Conservation (phyloP, 768 basidiomycete genomes). For the Asterophora parasitica region DNA sequence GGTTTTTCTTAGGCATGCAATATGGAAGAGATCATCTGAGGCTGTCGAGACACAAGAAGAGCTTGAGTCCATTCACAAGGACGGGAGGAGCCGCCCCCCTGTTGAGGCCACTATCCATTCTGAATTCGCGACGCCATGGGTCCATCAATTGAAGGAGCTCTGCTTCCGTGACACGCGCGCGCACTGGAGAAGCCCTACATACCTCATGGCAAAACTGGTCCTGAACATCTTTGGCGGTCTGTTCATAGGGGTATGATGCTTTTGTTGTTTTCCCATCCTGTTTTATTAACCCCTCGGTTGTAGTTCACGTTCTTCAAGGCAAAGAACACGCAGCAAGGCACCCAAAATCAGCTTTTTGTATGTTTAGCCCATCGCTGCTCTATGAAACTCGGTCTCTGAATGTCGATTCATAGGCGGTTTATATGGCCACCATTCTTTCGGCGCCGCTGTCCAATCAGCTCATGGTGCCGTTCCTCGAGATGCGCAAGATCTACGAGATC, state of each 20-base stretch:
- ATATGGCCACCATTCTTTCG: slow-evolving; percentile 48
- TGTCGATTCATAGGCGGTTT: slow-evolving; percentile 38
- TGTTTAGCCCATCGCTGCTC: slow-evolving; percentile 17
- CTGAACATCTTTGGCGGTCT: slow-evolving; percentile 52
- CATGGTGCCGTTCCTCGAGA: slow-evolving; percentile 55
- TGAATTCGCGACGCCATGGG: slow-evolving; percentile 52
- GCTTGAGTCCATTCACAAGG: slow-evolving; percentile 44
- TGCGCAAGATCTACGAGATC: slow-evolving; percentile 64
- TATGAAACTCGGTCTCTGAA: not conserved
- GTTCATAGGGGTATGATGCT: slow-evolving; percentile 40
- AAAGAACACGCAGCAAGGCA: slow-evolving; percentile 48
- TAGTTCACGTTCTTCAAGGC: slow-evolving; percentile 61
- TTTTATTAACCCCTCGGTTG: slow-evolving; percentile 9
- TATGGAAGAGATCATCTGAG: slow-evolving; percentile 47
- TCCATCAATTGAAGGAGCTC: slow-evolving; percentile 39
- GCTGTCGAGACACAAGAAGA: slow-evolving; percentile 23
- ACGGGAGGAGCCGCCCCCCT: slow-evolving; percentile 41
- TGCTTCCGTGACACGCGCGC: slow-evolving; percentile 38
- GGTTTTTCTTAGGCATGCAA: slow-evolving; percentile 12
- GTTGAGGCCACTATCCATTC: slow-evolving; percentile 33
- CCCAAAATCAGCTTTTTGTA: slow-evolving; percentile 67
- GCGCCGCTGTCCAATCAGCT: slow-evolving; percentile 60
- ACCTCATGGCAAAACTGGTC: slow-evolving; percentile 53
- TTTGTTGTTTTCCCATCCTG: not conserved
- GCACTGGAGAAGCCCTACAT: slow-evolving; percentile 57